phyloP scores from a whole-genome alignment of 2,329 filamentous ascomycete species.

The Stachybotrys chlorohalonatus region DNA sequence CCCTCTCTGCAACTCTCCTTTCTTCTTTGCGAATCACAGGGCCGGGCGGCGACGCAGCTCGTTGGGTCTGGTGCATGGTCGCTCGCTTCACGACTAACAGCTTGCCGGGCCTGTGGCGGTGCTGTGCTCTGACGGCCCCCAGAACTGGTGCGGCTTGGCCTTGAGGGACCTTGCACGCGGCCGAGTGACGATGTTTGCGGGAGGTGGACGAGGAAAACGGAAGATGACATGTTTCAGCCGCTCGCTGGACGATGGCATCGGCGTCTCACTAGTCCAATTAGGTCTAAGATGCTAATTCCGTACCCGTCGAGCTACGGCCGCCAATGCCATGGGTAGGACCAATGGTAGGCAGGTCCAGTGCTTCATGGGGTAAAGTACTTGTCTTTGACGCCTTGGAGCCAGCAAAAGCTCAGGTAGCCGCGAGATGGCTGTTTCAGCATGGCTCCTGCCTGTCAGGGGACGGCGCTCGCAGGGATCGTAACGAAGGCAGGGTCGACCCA shows the following conservation, averaged over 20 bases:
- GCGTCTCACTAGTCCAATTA: background rate
- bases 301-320: background rate
- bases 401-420: background rate
- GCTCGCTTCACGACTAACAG: too few relatives aligned
- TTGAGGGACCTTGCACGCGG: too few relatives aligned
- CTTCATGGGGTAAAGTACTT: background rate
- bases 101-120: too few relatives aligned
- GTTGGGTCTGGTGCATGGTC: too few relatives aligned
- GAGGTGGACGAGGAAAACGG: too few relatives aligned
- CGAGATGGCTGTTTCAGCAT: background rate
- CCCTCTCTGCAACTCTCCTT: too few relatives aligned
- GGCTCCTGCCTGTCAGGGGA: background rate
- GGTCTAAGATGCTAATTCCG: background rate
- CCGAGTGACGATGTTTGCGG: too few relatives aligned
- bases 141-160: background rate
- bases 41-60: too few relatives aligned
- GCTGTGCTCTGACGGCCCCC: too few relatives aligned
- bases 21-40: too few relatives aligned
- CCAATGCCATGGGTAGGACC: background rate
- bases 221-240: background rate
- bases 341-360: background rate
- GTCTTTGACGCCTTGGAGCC: too few relatives aligned
- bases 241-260: background rate
- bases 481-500: background rate
- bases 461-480: background rate